Conservation (phyloP, 2,329 filamentous ascomycete species). For the Plectosphaerella plurivora region DNA sequence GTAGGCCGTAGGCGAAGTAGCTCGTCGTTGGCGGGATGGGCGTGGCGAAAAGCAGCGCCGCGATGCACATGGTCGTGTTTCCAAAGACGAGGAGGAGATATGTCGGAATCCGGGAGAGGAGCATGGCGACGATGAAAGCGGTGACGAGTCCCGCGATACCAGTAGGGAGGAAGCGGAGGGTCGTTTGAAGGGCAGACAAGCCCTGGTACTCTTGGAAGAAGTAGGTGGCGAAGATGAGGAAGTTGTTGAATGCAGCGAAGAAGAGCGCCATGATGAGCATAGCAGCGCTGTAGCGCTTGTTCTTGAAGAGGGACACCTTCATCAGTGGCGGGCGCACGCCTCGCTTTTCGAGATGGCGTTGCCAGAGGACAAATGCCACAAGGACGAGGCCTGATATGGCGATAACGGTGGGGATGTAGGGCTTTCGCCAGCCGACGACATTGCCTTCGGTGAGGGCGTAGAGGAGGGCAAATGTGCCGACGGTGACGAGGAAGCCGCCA, state of each 20-base stretch:
- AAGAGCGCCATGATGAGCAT: conserved; percentile 64
- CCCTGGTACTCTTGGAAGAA: conserved; percentile 66
- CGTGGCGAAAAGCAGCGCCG: conserved; percentile 58
- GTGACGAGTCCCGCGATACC: conserved; percentile 57
- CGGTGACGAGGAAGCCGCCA: conserved; percentile 58
- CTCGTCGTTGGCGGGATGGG: conserved; percentile 56
- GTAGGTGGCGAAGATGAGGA: conserved; percentile 63
- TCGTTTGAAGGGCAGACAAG: conserved; percentile 59
- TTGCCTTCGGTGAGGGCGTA: conserved; percentile 68
- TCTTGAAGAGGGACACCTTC: conserved; percentile 61
- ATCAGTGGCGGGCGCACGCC: conserved; percentile 53
- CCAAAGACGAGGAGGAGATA: conserved; percentile 55
- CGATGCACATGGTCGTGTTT: conserved; percentile 48
- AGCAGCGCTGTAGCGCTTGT: conserved; percentile 54
- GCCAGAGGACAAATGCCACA: conserved; percentile 55
- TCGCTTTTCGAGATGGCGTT: conserved; percentile 53
- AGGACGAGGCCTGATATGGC: conserved; percentile 54
- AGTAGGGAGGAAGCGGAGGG: conserved; percentile 63
- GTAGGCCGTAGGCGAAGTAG: conserved; percentile 65
- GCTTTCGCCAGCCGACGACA: conserved; percentile 60
- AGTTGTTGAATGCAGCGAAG: conserved; percentile 65
- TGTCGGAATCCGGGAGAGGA: conserved; percentile 55
- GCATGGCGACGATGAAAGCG: conserved; percentile 48
- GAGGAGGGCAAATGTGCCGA: conserved; percentile 56
- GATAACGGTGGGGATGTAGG: conserved; percentile 58